Evolutionary conservation across 192 early-diverging fungal species (phyloP), one percentile per base, ranked within the genome.

Genomic region (Coemansia sp.): DNA sequence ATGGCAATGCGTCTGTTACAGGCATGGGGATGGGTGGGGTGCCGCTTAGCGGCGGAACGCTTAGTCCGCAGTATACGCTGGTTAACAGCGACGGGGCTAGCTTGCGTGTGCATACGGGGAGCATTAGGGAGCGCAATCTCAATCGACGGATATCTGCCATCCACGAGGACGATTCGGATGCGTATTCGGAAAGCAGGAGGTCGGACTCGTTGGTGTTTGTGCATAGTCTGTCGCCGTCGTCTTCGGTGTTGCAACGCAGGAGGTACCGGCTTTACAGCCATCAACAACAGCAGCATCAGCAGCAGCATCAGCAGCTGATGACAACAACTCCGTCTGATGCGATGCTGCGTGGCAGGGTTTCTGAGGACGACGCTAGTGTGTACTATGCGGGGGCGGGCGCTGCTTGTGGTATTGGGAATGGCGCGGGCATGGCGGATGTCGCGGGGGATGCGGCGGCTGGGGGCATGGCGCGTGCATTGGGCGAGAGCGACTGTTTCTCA

Each of bases 61-160:
- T 79, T 32, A 79, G 76, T 23, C 76, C 76, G 28, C 76, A 60
- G 47, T 68, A 79, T 50, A 73, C 71, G 10, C 45, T 79, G 35
- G 76, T 72, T 14, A 72, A 79, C 55, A 79, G 76, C 61, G 76
- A 79, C 25, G 71, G 76, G 0, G 76, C 76, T 13, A 79, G 76
- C 27, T 34, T 79, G 64, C 67, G 76, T 0, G 76, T 79, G 11
- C 76, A 79, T 32, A 79, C 76, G 14, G 76, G 76, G 3, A 79
- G 76, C 29, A 79, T 79, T 16, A 67, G 76, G 35, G 76, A 78
- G 67, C 76, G 76, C 30, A 48, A 78, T 47, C 58, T 69, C 14
- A 61, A 78, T 39, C 55, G 57, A 11, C 65, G 61, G 3, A 68
- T 68, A 8, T 69, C 75, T 35, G 69, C 69, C 11, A 77, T 70